These are phyloP conservation scores for Talaromyces sp. DNA, from an alignment of 2,329 filamentous ascomycete species.

Conservation along the genomic window DNA sequence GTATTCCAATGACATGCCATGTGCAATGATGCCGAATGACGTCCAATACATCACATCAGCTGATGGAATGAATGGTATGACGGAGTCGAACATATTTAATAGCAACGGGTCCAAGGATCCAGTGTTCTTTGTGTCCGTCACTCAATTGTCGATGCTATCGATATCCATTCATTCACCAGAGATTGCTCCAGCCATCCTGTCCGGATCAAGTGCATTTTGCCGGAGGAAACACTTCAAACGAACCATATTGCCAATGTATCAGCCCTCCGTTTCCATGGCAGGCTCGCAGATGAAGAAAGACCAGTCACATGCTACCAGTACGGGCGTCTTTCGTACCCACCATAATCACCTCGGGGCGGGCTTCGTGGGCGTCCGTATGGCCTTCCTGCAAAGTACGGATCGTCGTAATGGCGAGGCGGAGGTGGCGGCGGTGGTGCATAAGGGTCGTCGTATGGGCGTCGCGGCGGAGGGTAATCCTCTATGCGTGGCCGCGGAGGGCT, in stretches of 20 bases:
- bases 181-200: no score
- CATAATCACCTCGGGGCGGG: conserved; percentile 40
- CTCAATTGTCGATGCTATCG: neutral
- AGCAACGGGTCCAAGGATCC: neutral
- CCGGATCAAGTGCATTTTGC: neutral
- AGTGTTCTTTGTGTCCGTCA: neutral
- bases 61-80: neutral
- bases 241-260: neutral
- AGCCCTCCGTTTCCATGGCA: neutral
- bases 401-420: conserved; percentile 54
- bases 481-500: conserved; percentile 74
- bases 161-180: neutral
- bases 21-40: neutral
- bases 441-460: conserved; percentile 58
- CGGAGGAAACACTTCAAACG: neutral
- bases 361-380: conserved; percentile 51
- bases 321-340: conserved; percentile 42
- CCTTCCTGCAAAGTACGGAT: conserved; percentile 57
- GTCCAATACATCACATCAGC: neutral
- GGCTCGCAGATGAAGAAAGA: neutral
- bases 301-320: conserved; percentile 38
- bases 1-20: neutral
- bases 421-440: conserved; percentile 54
- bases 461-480: conserved; percentile 68
- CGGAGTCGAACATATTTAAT: neutral